These are phyloP conservation scores for Populus tomentosa DNA, from an alignment of 441 rosid genomes.

Conservation along the genomic window DNA sequence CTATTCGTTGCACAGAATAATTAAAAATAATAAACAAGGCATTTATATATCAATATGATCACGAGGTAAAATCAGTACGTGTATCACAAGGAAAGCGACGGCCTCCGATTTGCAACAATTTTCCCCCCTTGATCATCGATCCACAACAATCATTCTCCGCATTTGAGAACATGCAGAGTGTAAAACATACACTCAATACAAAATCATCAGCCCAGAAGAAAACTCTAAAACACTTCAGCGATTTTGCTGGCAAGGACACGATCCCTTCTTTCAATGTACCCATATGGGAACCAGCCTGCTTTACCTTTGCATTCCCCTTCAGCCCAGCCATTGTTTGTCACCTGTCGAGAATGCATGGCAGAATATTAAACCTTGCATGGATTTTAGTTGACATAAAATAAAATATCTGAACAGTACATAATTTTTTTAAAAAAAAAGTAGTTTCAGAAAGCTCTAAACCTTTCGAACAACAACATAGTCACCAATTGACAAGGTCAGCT, in stretches of 20 bases:
- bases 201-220: slow-evolving; percentile 19
- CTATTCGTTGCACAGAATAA: slow-evolving; percentile 1
- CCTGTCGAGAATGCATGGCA: slow-evolving; percentile 37
- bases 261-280: slow-evolving; percentile 77
- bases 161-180: slow-evolving; percentile 9
- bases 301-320: slow-evolving; percentile 94
- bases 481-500: slow-evolving; percentile 70
- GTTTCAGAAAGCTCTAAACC: slow-evolving; percentile 35
- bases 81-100: slow-evolving; percentile 22
- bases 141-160: slow-evolving; percentile 13
- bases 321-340: slow-evolving; percentile 83
- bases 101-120: slow-evolving; percentile 14
- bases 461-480: slow-evolving; percentile 82
- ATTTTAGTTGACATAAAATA: not conserved
- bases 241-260: slow-evolving; percentile 66
- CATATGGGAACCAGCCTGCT: slow-evolving; percentile 93
- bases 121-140: not conserved
- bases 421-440: not conserved
- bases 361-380: not conserved
- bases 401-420: too few relatives aligned
- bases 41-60: slow-evolving; percentile 24
- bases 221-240: slow-evolving; percentile 59
- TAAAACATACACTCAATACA: slow-evolving; percentile 21
- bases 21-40: slow-evolving; percentile 8
- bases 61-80: slow-evolving; percentile 14